Conservation (phyloP, 495 filamentous ascomycete genomes). For the Aspergillus heteromorphus region DNA sequence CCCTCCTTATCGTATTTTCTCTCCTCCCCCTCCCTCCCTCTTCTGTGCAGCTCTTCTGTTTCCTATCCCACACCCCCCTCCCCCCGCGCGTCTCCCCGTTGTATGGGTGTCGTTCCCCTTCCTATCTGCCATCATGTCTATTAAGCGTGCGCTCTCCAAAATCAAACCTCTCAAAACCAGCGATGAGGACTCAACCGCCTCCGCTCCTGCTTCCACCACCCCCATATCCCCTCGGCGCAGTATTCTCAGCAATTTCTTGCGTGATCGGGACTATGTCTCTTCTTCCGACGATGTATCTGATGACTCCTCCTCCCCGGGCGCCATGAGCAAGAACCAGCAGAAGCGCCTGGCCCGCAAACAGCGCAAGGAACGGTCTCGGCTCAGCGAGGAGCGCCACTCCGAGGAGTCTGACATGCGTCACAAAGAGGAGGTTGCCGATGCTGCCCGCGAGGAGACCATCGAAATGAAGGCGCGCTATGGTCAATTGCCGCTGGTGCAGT, state of each 20-base stretch:
- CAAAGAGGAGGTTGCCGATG: constrained; percentile 39
- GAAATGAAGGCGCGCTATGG: constrained; percentile 60
- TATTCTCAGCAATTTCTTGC: constrained; percentile 37
- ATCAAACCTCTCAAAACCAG: constrained; percentile 22
- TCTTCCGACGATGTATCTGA: constrained; percentile 47
- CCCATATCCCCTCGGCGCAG: constrained; percentile 34
- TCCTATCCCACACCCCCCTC: constrained; percentile 25
- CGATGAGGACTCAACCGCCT: constrained; percentile 22
- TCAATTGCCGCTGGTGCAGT: constrained; percentile 50
- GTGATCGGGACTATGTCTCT: constrained; percentile 36
- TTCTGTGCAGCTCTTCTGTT: constrained; percentile 39
- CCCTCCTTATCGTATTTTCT: neutral
- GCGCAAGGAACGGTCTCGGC: constrained; percentile 42
- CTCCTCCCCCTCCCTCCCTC: neutral
- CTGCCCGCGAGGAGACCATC: constrained; percentile 31
- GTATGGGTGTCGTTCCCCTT: neutral
- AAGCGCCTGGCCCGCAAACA: constrained; percentile 44
- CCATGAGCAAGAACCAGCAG: constrained; percentile 49
- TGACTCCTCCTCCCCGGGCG: constrained; percentile 29
- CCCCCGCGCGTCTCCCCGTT: neutral
- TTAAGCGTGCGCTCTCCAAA: constrained; percentile 42
- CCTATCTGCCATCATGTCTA: constrained; percentile 32
- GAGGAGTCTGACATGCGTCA: constrained; percentile 41
- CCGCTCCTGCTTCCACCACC: constrained; percentile 15
- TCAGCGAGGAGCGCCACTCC: constrained; percentile 47